phyloP scores from a whole-genome alignment of 371 early-diverging fungal species.

The Quaeritorhiza haematococci region DNA sequence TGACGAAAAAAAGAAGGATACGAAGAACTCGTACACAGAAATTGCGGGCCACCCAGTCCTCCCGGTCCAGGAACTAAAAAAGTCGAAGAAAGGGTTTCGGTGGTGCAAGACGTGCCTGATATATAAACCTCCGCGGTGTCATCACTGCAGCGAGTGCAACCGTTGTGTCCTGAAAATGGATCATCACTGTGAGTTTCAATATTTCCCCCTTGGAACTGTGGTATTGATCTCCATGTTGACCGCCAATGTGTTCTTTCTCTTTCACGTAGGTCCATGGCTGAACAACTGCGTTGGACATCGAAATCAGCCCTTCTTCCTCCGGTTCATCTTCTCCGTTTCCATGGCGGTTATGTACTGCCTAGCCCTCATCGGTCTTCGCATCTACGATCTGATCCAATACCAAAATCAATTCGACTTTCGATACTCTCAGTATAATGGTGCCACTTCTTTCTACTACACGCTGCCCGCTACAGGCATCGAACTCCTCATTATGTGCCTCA shows the following conservation, averaged over 20 bases:
- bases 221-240: neutral
- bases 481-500: conserved; percentile 64
- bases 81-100: conserved; percentile 31
- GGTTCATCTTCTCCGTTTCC: conserved; percentile 67
- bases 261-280: conserved; percentile 77
- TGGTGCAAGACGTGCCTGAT: conserved; percentile 59
- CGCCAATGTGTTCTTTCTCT: neutral
- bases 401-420: conserved; percentile 22
- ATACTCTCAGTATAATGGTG: neutral
- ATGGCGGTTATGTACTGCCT: conserved; percentile 26
- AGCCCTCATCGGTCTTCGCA: conserved; percentile 28
- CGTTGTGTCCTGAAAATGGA: conserved; percentile 75
- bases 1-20: neutral
- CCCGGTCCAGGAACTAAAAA: conserved; percentile 55
- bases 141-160: conserved; percentile 87
- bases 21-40: neutral
- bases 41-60: conserved; percentile 38
- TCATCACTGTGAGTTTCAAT: conserved; percentile 80
- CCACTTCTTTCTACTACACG: conserved; percentile 20
- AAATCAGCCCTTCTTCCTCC: conserved; percentile 86
- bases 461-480: conserved; percentile 29
- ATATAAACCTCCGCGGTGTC: conserved; percentile 85
- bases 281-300: conserved; percentile 91
- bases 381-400: conserved; percentile 30
- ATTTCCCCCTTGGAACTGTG: too few relatives aligned